These are phyloP conservation scores for Hypoxylon cercidicola DNA, from an alignment of 495 filamentous ascomycete genomes.

Conservation along the genomic window DNA sequence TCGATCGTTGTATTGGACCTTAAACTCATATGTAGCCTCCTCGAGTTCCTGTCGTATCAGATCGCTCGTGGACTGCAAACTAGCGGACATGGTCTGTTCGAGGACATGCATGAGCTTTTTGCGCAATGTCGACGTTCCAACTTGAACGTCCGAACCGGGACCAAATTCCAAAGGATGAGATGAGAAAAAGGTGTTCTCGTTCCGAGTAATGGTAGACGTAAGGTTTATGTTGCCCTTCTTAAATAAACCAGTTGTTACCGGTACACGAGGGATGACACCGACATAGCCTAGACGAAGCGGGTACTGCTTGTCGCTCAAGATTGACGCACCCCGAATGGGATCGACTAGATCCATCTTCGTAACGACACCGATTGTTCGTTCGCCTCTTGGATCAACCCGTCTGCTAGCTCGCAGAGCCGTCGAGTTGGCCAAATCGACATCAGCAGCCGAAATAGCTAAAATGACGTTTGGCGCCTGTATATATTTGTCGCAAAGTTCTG, in stretches of 20 bases:
- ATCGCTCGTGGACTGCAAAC: slow-evolving; percentile 85
- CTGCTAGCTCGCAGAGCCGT: slow-evolving; percentile 91
- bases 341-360: slow-evolving; percentile 99
- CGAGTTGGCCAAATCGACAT: slow-evolving; percentile 97
- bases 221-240: slow-evolving; percentile 86
- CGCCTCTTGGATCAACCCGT: slow-evolving; percentile 91
- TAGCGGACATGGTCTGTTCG: slow-evolving; percentile 95
- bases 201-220: slow-evolving; percentile 80
- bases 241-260: slow-evolving; percentile 77
- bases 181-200: slow-evolving; percentile 89
- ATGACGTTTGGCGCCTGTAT: slow-evolving; percentile 97
- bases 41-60: slow-evolving; percentile 95
- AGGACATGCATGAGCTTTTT: slow-evolving; percentile 98
- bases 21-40: slow-evolving; percentile 98
- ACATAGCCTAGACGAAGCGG: slow-evolving; percentile 96
- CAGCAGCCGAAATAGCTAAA: slow-evolving; percentile 94
- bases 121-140: slow-evolving; percentile 85
- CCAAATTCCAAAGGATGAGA: slow-evolving; percentile 85
- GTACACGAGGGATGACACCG: slow-evolving; percentile 87
- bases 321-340: slow-evolving; percentile 75
- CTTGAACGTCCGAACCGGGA: slow-evolving; percentile 71
- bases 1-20: slow-evolving; percentile 98
- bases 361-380: slow-evolving; percentile 96
- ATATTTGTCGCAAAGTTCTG: slow-evolving; percentile 97
- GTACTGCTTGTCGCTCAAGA: slow-evolving; percentile 90